Base-by-base conservation (phyloP, 2,329 filamentous ascomycete genomes). In the Beauveria sp. region DNA sequence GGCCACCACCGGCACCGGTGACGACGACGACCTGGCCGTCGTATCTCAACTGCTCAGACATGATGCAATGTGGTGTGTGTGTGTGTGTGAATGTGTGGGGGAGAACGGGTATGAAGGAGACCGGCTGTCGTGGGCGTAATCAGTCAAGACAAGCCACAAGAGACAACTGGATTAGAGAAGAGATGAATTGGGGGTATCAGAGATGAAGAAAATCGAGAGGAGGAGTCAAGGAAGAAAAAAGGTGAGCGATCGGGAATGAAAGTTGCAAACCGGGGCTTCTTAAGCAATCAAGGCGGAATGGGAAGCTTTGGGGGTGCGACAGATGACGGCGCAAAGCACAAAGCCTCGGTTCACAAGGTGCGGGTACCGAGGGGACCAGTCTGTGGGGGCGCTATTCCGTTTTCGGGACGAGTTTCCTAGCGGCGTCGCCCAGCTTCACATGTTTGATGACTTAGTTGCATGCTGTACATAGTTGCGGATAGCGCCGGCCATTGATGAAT, bases 11-110 rank as follows among this genome's bases (percentile, higher is more conserved):
- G 63, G 90, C 90, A 68, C 89, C 89, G 60, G 90, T 93, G 68
- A 93, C 87, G 69, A 93, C 88, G 71, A 91, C 87, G 68, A 89
- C 90, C 79, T 93, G 90, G 77, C 86, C 87, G 77, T 96, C 91
- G 75, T 86, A 96, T 73, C 91, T 85, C 71, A 96, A 79, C 75
- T 89, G 84, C 62, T 77, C 77, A 66, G 78, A 80, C 86, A 88
- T 89, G 82, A 65, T 76, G 58, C 24, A 40, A 46, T 72, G 63
- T 51, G 63, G 50, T 67, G 64, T 65, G 54, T 62, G 66, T 63
- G 47, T 18, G 20, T 16, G 34, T 38, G 34, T 38, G 34, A 26
- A 42, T 16, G 34, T 6, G 34, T 38, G 34, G 12, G 59, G 51
- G 49, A 14, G 59, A 22, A n/a, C 24, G 60, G 24, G 18, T 50